Conservation (phyloP, 2,329 filamentous ascomycete genomes). For the Aspergillus oerlinghausenensis region DNA sequence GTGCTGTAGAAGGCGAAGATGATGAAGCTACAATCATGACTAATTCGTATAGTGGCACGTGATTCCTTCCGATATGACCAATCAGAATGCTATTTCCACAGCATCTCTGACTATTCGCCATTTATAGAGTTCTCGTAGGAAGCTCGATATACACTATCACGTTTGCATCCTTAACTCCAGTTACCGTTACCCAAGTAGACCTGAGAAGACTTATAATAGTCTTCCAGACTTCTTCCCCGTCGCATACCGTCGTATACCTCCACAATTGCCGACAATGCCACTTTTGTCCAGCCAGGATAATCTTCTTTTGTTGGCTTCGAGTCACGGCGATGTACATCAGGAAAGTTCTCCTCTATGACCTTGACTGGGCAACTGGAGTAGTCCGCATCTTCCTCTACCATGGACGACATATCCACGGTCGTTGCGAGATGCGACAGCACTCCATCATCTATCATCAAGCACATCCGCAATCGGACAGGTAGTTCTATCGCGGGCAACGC, state of each 20-base stretch:
- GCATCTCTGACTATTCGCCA: background rate
- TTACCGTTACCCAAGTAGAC: conserved; percentile 22
- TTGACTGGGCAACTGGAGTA: conserved; percentile 20
- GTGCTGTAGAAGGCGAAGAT: background rate
- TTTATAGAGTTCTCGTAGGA: background rate
- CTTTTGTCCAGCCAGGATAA: conserved; percentile 23
- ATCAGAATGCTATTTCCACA: conserved; percentile 12
- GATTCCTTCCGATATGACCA: conserved; percentile 26
- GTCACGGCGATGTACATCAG: conserved; percentile 16
- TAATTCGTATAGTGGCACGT: conserved; percentile 23
- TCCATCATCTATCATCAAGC: conserved; percentile 24
- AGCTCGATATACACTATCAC: background rate
- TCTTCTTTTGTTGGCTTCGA: conserved; percentile 8
- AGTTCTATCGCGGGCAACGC: conserved; percentile 22
- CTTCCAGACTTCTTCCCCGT: conserved; percentile 18
- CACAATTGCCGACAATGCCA: conserved; percentile 22
- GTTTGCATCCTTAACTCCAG: conserved; percentile 13
- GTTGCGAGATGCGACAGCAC: conserved; percentile 16
- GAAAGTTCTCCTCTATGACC: conserved; percentile 27
- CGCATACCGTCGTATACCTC: conserved; percentile 25
- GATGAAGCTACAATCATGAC: conserved; percentile 1
- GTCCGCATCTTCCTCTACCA: conserved; percentile 8
- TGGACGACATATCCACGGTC: conserved; percentile 10
- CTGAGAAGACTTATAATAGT: conserved; percentile 20
- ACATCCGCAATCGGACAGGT: conserved; percentile 22